phyloP scores from a whole-genome alignment of 257 asterid genomes.

The Solanum sejunctum region DNA sequence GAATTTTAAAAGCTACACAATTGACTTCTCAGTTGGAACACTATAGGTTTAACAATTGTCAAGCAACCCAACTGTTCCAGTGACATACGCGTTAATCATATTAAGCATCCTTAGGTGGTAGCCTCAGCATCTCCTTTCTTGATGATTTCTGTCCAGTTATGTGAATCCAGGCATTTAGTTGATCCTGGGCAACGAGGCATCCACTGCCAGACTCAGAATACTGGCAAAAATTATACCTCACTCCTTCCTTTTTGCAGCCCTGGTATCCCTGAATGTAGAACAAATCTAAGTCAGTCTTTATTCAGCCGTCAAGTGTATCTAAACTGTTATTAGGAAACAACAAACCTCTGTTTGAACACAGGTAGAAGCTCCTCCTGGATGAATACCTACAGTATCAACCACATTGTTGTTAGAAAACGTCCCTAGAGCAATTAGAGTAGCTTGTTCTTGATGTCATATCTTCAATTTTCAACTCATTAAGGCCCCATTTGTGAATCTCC shows the following conservation, averaged over 20 bases:
- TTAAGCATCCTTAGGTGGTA: slow-evolving; percentile 21
- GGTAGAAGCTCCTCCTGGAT: slow-evolving; percentile 11
- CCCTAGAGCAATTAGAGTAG: neutral
- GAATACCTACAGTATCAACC: slow-evolving; percentile 14
- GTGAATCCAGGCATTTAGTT: slow-evolving; percentile 55
- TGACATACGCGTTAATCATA: slow-evolving; percentile 37
- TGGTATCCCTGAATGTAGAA: slow-evolving; percentile 39
- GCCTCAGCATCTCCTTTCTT: slow-evolving; percentile 20
- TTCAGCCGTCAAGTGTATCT: neutral
- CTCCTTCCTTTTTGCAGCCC: slow-evolving; percentile 28
- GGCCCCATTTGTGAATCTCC: slow-evolving; percentile 38
- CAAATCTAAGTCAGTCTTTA: neutral
- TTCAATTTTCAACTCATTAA: slow-evolving; percentile 26
- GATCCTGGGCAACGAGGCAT: slow-evolving; percentile 58
- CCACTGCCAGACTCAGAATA: slow-evolving; percentile 18
- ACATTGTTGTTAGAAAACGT: neutral
- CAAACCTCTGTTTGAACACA: slow-evolving; percentile 62
- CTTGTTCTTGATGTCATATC: slow-evolving; percentile 21
- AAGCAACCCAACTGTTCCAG: neutral
- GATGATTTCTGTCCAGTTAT: slow-evolving; percentile 35
- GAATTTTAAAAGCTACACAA: neutral
- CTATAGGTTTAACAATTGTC: neutral
- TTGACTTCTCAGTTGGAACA: neutral
- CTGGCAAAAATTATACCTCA: slow-evolving; percentile 17
- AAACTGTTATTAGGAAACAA: neutral